A percentile compares a stretch with the other conserved stretches of the same genome.
These are phyloP conservation scores for Tetrahymena thermophila DNA, from an alignment of 73 alveolate species.

Conservation along the genomic window DNA sequence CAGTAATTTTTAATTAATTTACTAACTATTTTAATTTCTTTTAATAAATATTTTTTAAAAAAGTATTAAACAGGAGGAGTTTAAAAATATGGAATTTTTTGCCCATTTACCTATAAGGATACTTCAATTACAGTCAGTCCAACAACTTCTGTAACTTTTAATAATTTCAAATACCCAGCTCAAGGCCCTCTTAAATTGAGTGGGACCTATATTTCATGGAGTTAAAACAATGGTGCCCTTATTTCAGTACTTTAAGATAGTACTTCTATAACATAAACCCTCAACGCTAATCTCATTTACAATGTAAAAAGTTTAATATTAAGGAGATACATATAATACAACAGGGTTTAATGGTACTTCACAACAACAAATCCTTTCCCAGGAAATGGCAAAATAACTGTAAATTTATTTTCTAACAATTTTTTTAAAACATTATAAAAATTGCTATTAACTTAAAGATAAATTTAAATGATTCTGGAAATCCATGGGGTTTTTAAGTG, in stretches of 20 bases:
- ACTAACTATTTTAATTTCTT: not conserved
- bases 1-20: not conserved
- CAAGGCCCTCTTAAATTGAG: not conserved
- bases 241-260: not conserved
- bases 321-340: not conserved
- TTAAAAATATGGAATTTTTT: not conserved
- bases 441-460: not conserved
- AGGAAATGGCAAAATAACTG: not conserved
- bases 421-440: too few relatives aligned
- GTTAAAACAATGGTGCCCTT: not conserved
- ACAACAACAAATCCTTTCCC: not conserved
- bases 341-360: not conserved
- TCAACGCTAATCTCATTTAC: not conserved
- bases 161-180: not conserved
- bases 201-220: not conserved
- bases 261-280: not conserved
- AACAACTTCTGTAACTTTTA: not conserved
- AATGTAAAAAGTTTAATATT: not conserved
- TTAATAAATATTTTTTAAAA: not conserved
- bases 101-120: not conserved
- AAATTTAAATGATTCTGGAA: not conserved
- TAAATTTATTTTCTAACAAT: not conserved
- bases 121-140: not conserved
- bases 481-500: not conserved
- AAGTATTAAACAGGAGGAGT: not conserved